A percentile compares a stretch with the other conserved stretches of the same genome.
Evolutionary conservation across 495 filamentous ascomycete genomes (phyloP).

Genomic region (Ascobolus immersus): DNA sequence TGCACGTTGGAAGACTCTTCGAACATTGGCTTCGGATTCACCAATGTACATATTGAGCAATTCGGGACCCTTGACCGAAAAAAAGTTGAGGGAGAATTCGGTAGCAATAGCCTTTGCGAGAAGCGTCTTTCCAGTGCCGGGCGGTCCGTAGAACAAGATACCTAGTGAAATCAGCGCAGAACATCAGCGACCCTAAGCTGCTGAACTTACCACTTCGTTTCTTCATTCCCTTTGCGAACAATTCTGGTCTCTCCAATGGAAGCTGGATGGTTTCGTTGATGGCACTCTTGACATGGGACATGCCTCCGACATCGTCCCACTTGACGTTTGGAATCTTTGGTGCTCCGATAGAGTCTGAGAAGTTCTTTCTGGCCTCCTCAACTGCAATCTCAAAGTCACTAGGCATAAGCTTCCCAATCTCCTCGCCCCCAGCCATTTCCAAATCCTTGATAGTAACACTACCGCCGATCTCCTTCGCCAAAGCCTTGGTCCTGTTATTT

Average conservation of each 20-base stretch:
- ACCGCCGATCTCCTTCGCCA: slow-evolving; percentile 23
- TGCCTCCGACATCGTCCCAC: slow-evolving; percentile 89
- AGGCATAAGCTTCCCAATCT: slow-evolving; percentile 51
- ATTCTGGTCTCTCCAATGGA: slow-evolving; percentile 70
- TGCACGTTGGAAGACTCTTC: slow-evolving; percentile 82
- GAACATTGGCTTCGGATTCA: slow-evolving; percentile 92
- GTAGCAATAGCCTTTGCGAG: slow-evolving; percentile 95
- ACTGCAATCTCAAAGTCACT: slow-evolving; percentile 74
- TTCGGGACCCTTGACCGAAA: slow-evolving; percentile 93
- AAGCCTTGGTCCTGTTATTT: slow-evolving; percentile 39
- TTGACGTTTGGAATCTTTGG: slow-evolving; percentile 93
- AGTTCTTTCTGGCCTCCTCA: slow-evolving; percentile 86
- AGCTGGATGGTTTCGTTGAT: slow-evolving; percentile 92
- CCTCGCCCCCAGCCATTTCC: slow-evolving; percentile 65
- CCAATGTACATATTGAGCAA: slow-evolving; percentile 98
- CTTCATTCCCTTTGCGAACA: slow-evolving; percentile 97
- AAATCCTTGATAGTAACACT: slow-evolving; percentile 49
- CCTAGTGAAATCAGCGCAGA: too few relatives aligned
- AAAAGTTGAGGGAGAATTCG: slow-evolving; percentile 96
- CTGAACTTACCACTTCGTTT: slow-evolving; percentile 87
- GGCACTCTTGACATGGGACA: slow-evolving; percentile 81
- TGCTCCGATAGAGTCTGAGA: slow-evolving; percentile 87
- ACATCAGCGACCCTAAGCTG: too few relatives aligned
- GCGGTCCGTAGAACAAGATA: slow-evolving; percentile 92
- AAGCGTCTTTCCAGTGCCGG: slow-evolving; percentile 88